These are phyloP conservation scores for Ceratocystis papillata DNA, from an alignment of 2,329 filamentous ascomycete genomes.

Conservation along the genomic window DNA sequence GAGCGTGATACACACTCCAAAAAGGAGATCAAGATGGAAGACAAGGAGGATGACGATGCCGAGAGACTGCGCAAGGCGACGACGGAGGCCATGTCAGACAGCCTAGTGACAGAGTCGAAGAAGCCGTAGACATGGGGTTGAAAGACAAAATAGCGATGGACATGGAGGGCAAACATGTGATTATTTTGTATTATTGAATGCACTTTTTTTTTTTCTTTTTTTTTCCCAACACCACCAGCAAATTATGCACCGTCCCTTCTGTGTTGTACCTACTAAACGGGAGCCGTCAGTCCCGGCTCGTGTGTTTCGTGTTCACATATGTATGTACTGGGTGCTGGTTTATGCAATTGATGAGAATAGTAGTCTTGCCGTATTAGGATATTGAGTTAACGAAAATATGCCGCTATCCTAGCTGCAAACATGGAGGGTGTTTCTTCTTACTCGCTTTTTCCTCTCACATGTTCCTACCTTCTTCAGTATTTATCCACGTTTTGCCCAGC, in stretches of 20 bases:
- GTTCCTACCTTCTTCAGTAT: background rate
- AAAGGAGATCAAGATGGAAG: conserved; percentile 39
- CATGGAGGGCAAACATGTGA: background rate
- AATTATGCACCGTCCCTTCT: too few species aligned
- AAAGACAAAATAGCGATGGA: background rate
- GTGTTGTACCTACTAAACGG: too few species aligned
- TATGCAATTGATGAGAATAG: background rate
- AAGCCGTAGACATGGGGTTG: conserved; percentile 4
- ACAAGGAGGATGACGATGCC: conserved; percentile 46
- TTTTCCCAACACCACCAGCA: background rate
- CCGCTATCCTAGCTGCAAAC: background rate
- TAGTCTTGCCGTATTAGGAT: background rate
- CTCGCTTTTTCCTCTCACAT: too few species aligned
- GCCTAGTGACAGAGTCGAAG: conserved; percentile 38
- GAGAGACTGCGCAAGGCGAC: conserved; percentile 57
- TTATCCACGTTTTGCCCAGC: background rate
- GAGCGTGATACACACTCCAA: conserved; percentile 52
- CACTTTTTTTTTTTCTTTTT: conserved; percentile 7
- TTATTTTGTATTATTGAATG: conserved; percentile 12
- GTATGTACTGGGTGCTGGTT: too few species aligned
- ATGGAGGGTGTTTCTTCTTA: too few species aligned
- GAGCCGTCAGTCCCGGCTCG: too few species aligned
- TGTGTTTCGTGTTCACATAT: too few species aligned
- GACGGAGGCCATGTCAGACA: conserved; percentile 49
- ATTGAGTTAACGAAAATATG: conserved; percentile 2